A percentile compares a stretch with the other conserved stretches of the same genome.
Conservation (phyloP, 169 alveolate genomes). For the Babesia caballi region DNA sequence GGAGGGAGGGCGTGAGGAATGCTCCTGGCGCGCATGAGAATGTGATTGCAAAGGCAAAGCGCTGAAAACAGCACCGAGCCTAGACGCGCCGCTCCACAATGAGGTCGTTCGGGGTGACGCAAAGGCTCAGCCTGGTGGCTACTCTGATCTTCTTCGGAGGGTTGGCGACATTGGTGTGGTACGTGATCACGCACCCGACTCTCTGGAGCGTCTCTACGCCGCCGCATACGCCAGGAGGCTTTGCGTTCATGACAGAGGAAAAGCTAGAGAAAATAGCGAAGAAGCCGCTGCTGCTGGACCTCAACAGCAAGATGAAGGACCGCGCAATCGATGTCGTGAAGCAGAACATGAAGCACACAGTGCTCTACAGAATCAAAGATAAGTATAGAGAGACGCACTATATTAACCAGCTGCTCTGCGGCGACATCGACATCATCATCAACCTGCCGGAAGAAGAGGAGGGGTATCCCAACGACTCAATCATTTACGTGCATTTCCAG, state of each 20-base stretch:
- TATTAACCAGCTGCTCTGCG: not conserved
- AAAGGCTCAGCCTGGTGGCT: too few relatives aligned
- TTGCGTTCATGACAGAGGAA: not conserved
- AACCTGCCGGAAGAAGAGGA: not conserved
- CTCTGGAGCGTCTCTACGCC: not conserved
- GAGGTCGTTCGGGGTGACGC: too few relatives aligned
- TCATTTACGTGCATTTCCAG: not conserved
- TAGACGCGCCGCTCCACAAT: too few relatives aligned
- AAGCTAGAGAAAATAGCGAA: not conserved
- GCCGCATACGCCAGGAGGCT: not conserved
- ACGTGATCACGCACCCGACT: not conserved
- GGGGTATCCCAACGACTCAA: not conserved
- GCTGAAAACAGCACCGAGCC: too few relatives aligned
- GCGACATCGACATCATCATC: not conserved
- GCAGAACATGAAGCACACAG: not conserved
- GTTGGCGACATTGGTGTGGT: not conserved
- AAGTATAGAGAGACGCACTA: slow-evolving; percentile 7
- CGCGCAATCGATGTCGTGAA: slow-evolving; percentile 1
- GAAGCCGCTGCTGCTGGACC: slow-evolving; percentile 4
- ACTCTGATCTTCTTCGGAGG: too few relatives aligned
- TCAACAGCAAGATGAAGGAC: not conserved
- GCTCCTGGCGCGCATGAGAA: too few relatives aligned
- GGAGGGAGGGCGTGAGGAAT: too few relatives aligned
- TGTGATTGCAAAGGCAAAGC: too few relatives aligned
- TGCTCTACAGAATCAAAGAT: not conserved